A percentile compares a stretch with the other conserved stretches of the same genome.
Evolutionary conservation across 306 rosid genomes (phyloP).

Genomic region (Nissolia schottii): DNA sequence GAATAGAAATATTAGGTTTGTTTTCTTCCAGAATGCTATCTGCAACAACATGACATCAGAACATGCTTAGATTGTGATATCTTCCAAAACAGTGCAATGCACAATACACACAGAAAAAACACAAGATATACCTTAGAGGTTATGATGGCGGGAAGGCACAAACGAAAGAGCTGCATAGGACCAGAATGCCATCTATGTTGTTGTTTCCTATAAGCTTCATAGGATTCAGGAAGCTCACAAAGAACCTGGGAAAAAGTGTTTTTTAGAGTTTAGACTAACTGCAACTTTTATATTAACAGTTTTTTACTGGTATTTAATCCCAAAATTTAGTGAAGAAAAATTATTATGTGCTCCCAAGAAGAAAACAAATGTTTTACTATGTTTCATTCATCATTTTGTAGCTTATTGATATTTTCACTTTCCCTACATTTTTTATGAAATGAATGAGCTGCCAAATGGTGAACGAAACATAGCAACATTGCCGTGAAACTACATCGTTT

Average conservation of each 20-base stretch:
- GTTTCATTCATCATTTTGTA: too few relatives aligned
- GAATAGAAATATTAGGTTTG: conserved; percentile 61
- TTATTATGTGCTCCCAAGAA: too few relatives aligned
- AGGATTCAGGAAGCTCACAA: conserved; percentile 80
- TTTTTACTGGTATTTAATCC: background rate
- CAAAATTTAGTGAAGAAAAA: background rate
- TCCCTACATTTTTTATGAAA: too few relatives aligned
- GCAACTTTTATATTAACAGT: background rate
- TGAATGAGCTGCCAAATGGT: too few relatives aligned
- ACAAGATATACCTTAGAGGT: conserved; percentile 44
- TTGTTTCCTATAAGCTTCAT: conserved; percentile 71
- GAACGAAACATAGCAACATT: too few relatives aligned
- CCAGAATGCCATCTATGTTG: conserved; percentile 81
- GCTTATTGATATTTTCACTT: too few relatives aligned
- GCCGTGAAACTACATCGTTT: too few relatives aligned
- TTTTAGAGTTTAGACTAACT: conserved; percentile 1
- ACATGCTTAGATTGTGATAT: conserved; percentile 13
- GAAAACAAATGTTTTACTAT: too few relatives aligned
- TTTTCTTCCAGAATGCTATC: conserved; percentile 61
- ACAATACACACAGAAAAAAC: background rate
- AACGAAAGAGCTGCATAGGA: conserved; percentile 67
- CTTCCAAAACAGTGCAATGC: background rate
- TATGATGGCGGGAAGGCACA: conserved; percentile 63
- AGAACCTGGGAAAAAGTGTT: conserved; percentile 48
- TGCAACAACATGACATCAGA: conserved; percentile 27